phyloP scores from a whole-genome alignment of 2,329 filamentous ascomycete species.

The Diaporthe amygdali region DNA sequence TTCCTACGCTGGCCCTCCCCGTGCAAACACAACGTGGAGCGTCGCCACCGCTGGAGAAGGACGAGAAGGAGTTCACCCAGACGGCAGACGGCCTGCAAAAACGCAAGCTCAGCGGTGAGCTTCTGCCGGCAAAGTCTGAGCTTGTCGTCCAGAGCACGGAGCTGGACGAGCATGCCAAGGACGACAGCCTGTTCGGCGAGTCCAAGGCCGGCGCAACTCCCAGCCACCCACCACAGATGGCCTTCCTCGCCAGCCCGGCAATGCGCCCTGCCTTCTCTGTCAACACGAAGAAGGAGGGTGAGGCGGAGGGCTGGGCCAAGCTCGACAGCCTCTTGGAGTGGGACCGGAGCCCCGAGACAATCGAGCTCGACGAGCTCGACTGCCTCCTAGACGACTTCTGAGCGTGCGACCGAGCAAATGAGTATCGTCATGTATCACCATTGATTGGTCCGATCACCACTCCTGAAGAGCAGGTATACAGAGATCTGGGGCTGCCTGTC shows the following conservation, averaged over 20 bases:
- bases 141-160: constrained; percentile 39
- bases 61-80: constrained; percentile 96
- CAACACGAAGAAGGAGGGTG: constrained; percentile 46
- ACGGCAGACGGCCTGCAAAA: constrained; percentile 85
- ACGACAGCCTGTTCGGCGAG: constrained; percentile 61
- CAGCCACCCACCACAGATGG: constrained; percentile 38
- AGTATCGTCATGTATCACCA: not conserved
- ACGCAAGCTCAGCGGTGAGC: constrained; percentile 59
- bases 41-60: constrained; percentile 88
- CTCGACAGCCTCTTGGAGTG: constrained; percentile 56
- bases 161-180: constrained; percentile 49
- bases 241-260: constrained; percentile 59
- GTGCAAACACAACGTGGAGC: constrained; percentile 72
- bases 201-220: constrained; percentile 28
- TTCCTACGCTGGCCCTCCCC: constrained; percentile 36
- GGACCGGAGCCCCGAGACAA: constrained; percentile 81
- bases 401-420: not conserved
- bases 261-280: constrained; percentile 55
- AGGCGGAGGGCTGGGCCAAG: constrained; percentile 50
- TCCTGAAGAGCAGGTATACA: not conserved
- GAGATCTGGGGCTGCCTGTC: not conserved
- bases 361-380: constrained; percentile 93
- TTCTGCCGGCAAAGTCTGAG: constrained; percentile 37
- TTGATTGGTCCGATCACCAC: constrained; percentile 11
- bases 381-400: constrained; percentile 76